A percentile compares a stretch with the other conserved stretches of the same genome.
Conservation (phyloP, 768 basidiomycete species). For the Podaxis sp. region DNA sequence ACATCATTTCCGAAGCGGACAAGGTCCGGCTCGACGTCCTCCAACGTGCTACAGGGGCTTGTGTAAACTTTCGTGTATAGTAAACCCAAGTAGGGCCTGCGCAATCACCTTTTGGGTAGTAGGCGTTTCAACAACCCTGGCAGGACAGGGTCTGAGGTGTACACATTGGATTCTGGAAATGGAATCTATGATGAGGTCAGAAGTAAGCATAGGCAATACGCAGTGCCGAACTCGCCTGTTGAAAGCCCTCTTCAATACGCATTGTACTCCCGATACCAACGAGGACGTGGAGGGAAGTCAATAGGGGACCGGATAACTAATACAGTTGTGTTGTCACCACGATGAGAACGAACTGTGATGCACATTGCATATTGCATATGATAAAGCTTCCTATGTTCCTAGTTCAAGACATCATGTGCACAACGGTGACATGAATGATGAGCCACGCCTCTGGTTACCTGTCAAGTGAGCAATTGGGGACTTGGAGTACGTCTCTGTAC, state of each 20-base stretch:
- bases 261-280: conserved; percentile 29
- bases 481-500: background rate
- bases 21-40: conserved; percentile 62
- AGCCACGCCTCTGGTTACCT: background rate
- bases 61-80: background rate
- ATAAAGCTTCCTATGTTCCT: background rate
- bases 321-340: background rate
- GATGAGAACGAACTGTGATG: background rate
- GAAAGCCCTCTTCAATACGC: conserved; percentile 69
- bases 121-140: conserved; percentile 58
- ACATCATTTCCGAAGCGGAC: conserved; percentile 56
- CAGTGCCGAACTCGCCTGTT: conserved; percentile 39
- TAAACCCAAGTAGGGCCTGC: background rate
- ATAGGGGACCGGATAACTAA: background rate
- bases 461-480: background rate
- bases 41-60: conserved; percentile 33
- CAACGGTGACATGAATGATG: background rate
- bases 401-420: background rate
- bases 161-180: conserved; percentile 60
- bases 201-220: background rate
- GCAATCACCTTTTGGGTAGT: conserved; percentile 44
- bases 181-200: conserved; percentile 36
- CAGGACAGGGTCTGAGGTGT: conserved; percentile 60
- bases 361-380: background rate
- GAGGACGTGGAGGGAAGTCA: background rate